These are phyloP conservation scores for Arthroderma uncinatum DNA, from an alignment of 2,329 filamentous ascomycete genomes.

Conservation along the genomic window DNA sequence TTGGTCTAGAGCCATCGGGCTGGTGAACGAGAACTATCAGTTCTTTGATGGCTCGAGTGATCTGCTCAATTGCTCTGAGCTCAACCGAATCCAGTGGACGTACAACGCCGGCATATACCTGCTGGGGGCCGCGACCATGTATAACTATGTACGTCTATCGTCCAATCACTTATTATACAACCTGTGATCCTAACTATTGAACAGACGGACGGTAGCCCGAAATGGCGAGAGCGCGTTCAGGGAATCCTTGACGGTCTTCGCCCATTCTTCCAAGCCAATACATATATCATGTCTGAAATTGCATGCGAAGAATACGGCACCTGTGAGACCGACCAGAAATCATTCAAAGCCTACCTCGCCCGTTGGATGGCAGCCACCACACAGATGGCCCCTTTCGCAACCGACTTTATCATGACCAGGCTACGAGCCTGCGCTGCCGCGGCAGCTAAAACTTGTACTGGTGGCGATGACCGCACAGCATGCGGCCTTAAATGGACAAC, in stretches of 20 bases:
- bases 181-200: slow-evolving; percentile 15
- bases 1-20: slow-evolving; percentile 31
- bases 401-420: slow-evolving; percentile 45
- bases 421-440: slow-evolving; percentile 48
- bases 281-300: slow-evolving; percentile 50
- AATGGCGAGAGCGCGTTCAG: slow-evolving; percentile 48
- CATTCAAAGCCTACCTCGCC: slow-evolving; percentile 60
- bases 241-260: slow-evolving; percentile 43
- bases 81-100: slow-evolving; percentile 53
- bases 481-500: slow-evolving; percentile 56
- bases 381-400: slow-evolving; percentile 51
- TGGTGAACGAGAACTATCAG: slow-evolving; percentile 36
- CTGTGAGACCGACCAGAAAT: slow-evolving; percentile 61
- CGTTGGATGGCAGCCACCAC: slow-evolving; percentile 53
- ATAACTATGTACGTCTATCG: slow-evolving; percentile 44
- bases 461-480: slow-evolving; percentile 45
- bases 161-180: not conserved
- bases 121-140: slow-evolving; percentile 54
- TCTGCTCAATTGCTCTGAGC: slow-evolving; percentile 47
- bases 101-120: slow-evolving; percentile 54
- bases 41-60: slow-evolving; percentile 44
- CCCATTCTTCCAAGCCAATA: slow-evolving; percentile 42
- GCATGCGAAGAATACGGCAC: slow-evolving; percentile 50
- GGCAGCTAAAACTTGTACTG: slow-evolving; percentile 52
- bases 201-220: slow-evolving; percentile 31